Evolutionary conservation across 2,329 filamentous ascomycete genomes (phyloP).

Genomic region (Fusarium staphyleae): DNA sequence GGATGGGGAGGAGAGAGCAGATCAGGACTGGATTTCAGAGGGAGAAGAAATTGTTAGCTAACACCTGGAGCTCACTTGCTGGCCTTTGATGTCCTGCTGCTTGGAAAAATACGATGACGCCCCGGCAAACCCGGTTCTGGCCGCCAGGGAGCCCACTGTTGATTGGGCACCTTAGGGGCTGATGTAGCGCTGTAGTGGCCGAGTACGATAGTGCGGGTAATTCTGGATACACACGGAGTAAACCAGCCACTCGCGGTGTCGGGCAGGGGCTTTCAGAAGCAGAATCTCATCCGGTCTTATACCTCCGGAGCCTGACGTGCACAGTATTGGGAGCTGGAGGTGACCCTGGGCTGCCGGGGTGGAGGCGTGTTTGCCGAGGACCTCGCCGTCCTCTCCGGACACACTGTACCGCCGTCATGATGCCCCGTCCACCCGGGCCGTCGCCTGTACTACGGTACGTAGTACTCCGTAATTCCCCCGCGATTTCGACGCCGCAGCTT

Average conservation of each 20-base stretch:
- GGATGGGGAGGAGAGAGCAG: slow-evolving; percentile 9
- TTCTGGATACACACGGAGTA: slow-evolving; percentile 23
- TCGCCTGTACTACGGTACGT: too few relatives aligned
- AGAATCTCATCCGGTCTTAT: slow-evolving; percentile 27
- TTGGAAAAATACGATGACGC: slow-evolving; percentile 42
- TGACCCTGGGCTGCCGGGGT: slow-evolving; percentile 27
- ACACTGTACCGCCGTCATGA: slow-evolving; percentile 21
- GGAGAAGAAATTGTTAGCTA: slow-evolving; percentile 39
- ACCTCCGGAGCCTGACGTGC: slow-evolving; percentile 25
- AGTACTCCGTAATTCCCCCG: too few relatives aligned
- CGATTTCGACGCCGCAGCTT: slow-evolving; percentile 13
- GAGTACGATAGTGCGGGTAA: slow-evolving; percentile 33
- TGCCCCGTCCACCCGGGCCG: slow-evolving; percentile 24
- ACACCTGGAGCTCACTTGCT: slow-evolving; percentile 32
- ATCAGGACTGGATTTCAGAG: slow-evolving; percentile 16
- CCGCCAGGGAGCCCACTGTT: slow-evolving; percentile 21
- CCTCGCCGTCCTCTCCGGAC: slow-evolving; percentile 16
- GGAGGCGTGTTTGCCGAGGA: slow-evolving; percentile 36
- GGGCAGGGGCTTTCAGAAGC: slow-evolving; percentile 9
- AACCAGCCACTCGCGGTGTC: slow-evolving; percentile 30
- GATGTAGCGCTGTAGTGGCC: slow-evolving; percentile 29
- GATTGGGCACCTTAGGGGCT: slow-evolving; percentile 34
- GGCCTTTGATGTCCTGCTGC: slow-evolving; percentile 41
- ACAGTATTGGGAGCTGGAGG: slow-evolving; percentile 37
- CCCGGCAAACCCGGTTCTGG: slow-evolving; percentile 43